Conservation (phyloP, 192 early-diverging fungal genomes). For the Coemansia sp. region DNA sequence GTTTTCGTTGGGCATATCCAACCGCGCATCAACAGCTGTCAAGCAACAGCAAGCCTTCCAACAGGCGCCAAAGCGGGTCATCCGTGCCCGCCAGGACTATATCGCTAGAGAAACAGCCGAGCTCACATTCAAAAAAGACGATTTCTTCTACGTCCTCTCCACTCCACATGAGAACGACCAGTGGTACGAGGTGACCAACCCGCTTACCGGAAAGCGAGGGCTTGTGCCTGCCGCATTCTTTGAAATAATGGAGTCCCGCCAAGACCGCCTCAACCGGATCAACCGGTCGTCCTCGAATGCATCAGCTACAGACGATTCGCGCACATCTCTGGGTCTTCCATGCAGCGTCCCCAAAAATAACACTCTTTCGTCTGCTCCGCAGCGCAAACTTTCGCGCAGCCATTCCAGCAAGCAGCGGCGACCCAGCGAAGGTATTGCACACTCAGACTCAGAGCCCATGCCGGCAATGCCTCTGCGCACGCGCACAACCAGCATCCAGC, state of each 20-base stretch:
- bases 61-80: conserved; percentile 66
- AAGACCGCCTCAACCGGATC: conserved; percentile 50
- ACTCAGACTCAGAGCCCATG: conserved; percentile 14
- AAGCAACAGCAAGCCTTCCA: conserved; percentile 17
- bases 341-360: conserved; percentile 21
- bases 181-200: conserved; percentile 77
- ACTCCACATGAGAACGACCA: conserved; percentile 63
- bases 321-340: conserved; percentile 30
- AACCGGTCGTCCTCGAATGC: conserved; percentile 46
- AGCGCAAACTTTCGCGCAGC: conserved; percentile 14
- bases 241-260: conserved; percentile 60
- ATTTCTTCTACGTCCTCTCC: conserved; percentile 74
- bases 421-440: conserved; percentile 21
- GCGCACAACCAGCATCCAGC: conserved; percentile 45
- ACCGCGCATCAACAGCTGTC: conserved; percentile 30
- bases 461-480: conserved; percentile 32
- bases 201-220: conserved; percentile 65
- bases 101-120: conserved; percentile 57
- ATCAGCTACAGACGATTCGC: conserved; percentile 17
- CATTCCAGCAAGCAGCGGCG: conserved; percentile 24
- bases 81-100: conserved; percentile 70
- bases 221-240: conserved; percentile 71
- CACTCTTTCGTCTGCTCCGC: background rate
- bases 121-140: conserved; percentile 71
- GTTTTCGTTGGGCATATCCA: conserved; percentile 23